Evolutionary conservation across 192 early-diverging fungal species (phyloP).

Genomic region (Coemansia sp.): DNA sequence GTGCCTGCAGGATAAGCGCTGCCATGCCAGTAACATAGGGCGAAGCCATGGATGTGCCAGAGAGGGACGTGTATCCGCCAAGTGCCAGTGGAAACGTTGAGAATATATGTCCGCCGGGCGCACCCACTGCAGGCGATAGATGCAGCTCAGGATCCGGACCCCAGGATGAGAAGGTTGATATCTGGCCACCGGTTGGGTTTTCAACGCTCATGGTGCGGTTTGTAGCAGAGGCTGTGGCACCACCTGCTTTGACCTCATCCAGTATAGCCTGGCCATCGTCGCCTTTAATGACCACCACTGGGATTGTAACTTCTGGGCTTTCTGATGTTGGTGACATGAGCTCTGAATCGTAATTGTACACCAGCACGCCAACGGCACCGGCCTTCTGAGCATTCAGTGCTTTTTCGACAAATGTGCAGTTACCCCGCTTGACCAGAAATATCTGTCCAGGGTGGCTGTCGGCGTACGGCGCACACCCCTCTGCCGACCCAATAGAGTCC

Average conservation of each 20-base stretch:
- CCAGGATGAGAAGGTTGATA: conserved; percentile 73
- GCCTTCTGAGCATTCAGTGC: conserved; percentile 54
- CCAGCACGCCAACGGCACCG: conserved; percentile 64
- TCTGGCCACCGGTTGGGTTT: conserved; percentile 59
- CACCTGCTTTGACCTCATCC: conserved; percentile 40
- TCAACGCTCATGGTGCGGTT: conserved; percentile 44
- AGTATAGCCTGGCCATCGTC: conserved; percentile 57
- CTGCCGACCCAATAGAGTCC: conserved; percentile 51
- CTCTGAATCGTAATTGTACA: conserved; percentile 60
- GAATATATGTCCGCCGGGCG: conserved; percentile 66
- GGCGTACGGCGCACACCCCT: conserved; percentile 59
- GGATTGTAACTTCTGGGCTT: conserved; percentile 52
- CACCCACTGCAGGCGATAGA: conserved; percentile 63
- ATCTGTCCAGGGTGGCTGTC: conserved; percentile 53
- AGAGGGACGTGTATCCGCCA: conserved; percentile 58
- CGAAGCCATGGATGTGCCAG: conserved; percentile 72
- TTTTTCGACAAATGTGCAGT: conserved; percentile 69
- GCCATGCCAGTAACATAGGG: conserved; percentile 58
- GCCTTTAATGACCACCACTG: conserved; percentile 58
- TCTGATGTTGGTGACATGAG: conserved; percentile 48
- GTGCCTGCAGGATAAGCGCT: conserved; percentile 48
- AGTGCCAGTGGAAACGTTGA: conserved; percentile 60
- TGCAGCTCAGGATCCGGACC: conserved; percentile 72
- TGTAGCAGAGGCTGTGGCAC: conserved; percentile 53
- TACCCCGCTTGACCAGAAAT: conserved; percentile 67